These are phyloP conservation scores for Spatholobus suberectus DNA, from an alignment of 306 rosid genomes.

Conservation along the genomic window DNA sequence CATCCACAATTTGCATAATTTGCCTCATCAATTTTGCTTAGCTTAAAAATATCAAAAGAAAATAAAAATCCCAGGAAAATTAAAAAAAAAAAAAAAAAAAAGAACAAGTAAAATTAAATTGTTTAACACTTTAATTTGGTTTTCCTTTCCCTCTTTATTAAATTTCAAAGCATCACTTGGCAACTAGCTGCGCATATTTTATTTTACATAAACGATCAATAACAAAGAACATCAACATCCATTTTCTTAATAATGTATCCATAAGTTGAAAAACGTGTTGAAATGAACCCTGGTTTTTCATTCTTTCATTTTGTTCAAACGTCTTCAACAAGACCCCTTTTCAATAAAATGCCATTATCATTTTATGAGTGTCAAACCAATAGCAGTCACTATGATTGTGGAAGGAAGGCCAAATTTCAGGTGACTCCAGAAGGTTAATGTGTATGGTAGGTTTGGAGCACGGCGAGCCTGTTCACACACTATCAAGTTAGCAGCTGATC, in stretches of 20 bases:
- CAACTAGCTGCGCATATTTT: not conserved
- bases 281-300: not conserved
- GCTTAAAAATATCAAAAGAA: not conserved
- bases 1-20: not conserved
- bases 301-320: not conserved
- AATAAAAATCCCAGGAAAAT: not conserved
- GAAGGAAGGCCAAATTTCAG: constrained; percentile 91
- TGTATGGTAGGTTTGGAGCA: constrained; percentile 64
- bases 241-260: not conserved
- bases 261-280: constrained; percentile 2
- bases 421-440: constrained; percentile 81
- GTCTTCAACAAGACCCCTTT: not conserved
- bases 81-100: not conserved
- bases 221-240: constrained; percentile 2
- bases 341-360: constrained; percentile 28
- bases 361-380: constrained; percentile 78
- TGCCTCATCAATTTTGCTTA: not conserved
- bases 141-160: not conserved
- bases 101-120: not conserved
- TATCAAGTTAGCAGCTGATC: constrained; percentile 92
- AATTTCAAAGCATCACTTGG: constrained; percentile 1
- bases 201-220: not conserved
- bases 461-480: constrained; percentile 92
- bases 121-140: not conserved
- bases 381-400: constrained; percentile 73